Base-by-base conservation (phyloP, 352 stramenopile genomes). In the Aphanomyces stellatus region DNA sequence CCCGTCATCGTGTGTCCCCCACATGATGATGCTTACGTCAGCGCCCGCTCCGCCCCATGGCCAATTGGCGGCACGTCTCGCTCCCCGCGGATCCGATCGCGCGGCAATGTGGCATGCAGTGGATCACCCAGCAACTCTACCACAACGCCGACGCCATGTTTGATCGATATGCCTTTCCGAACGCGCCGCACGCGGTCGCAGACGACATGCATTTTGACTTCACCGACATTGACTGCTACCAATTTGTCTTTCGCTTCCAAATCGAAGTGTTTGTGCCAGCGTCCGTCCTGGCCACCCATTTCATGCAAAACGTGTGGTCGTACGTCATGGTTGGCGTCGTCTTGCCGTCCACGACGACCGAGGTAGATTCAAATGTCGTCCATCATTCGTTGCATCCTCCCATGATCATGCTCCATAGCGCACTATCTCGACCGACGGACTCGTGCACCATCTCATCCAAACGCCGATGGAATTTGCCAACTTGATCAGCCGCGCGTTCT, bases 401-500 rank as follows among this genome's bases (percentile, higher is more conserved):
- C n/a, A n/a, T n/a, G n/a, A n/a, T n/a, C n/a, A n/a, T n/a, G n/a
- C n/a, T n/a, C n/a, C n/a, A n/a, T n/a, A n/a, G n/a, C n/a, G n/a
- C n/a, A n/a, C n/a, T n/a, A n/a, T n/a, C n/a, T 11, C n/a, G 37
- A 19, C 11, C 37, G 37, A 46, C n/a, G 13, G 37, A 11, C 13
- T 19, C 13, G 13, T n/a, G 11, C 37, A 46, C 11, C 37, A 46
- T 46, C 11, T 46, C 11, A 46, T 46, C 37, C 13, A 46, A 19
- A 46, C 37, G 37, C 37, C 37, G 13, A n/a, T 46, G 13, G 37
- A 46, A 46, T 46, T 46, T 11, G 37, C 37, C 37, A 46, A 46
- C 37, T 46, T 64, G n/a, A 30, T 64, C 19, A 64, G 56, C 24
- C 56, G 56, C 3, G 35, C 53, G 22, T 64, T 64, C 33, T 19